Conservation (phyloP, 2,329 filamentous ascomycete species). For the Diaporthe australafricana region DNA sequence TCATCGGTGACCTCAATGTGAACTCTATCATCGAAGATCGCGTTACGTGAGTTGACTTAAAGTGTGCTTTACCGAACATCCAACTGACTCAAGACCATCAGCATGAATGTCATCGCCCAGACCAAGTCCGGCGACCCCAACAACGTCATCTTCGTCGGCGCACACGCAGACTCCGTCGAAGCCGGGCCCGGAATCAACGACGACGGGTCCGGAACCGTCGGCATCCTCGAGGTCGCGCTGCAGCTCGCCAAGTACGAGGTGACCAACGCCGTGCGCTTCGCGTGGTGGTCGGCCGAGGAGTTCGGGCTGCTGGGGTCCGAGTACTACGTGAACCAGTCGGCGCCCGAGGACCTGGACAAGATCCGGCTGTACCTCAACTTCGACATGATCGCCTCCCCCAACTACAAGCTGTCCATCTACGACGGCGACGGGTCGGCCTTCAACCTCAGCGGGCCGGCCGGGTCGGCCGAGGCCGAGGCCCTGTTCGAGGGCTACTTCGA, state of each 20-base stretch:
- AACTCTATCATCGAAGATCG: conserved; percentile 51
- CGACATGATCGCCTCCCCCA: conserved; percentile 65
- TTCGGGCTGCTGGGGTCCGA: conserved; percentile 43
- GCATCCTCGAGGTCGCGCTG: conserved; percentile 45
- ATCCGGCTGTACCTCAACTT: conserved; percentile 63
- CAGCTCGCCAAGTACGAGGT: conserved; percentile 41
- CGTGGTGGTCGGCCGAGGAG: conserved; percentile 51
- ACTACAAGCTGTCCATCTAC: conserved; percentile 67
- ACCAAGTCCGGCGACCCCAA: conserved; percentile 51
- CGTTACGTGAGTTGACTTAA: conserved; percentile 41
- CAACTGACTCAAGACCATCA: conserved; percentile 49
- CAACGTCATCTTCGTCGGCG: conserved; percentile 45
- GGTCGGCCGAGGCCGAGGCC: conserved; percentile 41
- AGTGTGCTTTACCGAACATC: conserved; percentile 35
- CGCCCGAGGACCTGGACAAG: conserved; percentile 44
- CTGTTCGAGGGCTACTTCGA: conserved; percentile 50
- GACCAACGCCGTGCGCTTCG: conserved; percentile 47
- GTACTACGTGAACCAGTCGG: conserved; percentile 43
- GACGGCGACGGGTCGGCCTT: conserved; percentile 71
- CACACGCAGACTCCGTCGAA: conserved; percentile 47
- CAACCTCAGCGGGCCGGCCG: conserved; percentile 53
- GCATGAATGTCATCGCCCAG: conserved; percentile 50
- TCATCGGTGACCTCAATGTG: conserved; percentile 49
- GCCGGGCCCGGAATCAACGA: conserved; percentile 49
- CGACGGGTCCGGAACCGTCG: conserved; percentile 44